These are phyloP conservation scores for Phaeosphaeria sp. DNA, from an alignment of 2,329 filamentous ascomycete species.

Conservation along the genomic window DNA sequence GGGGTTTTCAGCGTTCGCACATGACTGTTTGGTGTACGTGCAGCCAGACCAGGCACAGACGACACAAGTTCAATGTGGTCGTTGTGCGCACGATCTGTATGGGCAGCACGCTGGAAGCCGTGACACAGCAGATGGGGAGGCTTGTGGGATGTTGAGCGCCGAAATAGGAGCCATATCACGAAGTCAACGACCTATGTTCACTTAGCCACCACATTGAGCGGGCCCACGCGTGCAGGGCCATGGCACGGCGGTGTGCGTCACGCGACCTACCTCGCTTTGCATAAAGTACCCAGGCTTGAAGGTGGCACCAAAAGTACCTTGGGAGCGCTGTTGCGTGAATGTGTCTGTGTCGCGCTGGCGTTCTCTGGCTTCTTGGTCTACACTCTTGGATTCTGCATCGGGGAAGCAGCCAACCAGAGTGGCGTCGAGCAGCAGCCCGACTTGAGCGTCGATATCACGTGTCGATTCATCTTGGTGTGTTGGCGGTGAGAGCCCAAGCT, in stretches of 20 bases:
- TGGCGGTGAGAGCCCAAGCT: constrained; percentile 28
- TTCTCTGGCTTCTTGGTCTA: constrained; percentile 54
- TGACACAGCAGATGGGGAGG: constrained; percentile 82
- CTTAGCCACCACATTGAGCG: constrained; percentile 16
- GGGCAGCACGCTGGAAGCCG: constrained; percentile 69
- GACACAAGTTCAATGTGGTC: constrained; percentile 44
- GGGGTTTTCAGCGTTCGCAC: constrained; percentile 70
- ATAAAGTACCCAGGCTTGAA: constrained; percentile 42
- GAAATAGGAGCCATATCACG: constrained; percentile 77
- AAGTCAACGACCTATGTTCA: constrained; percentile 56
- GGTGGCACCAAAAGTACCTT: constrained; percentile 35
- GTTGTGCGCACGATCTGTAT: constrained; percentile 29
- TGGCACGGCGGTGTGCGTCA: background rate
- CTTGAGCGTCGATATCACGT: constrained; percentile 33
- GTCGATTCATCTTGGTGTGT: constrained; percentile 46
- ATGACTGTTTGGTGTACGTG: constrained; percentile 71
- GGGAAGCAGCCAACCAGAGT: constrained; percentile 65
- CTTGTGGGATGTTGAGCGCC: constrained; percentile 58
- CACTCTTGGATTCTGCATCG: constrained; percentile 50
- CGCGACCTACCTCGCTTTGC: constrained; percentile 53
- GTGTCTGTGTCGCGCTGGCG: constrained; percentile 49
- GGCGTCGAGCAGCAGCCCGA: constrained; percentile 70
- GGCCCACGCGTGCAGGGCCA: background rate
- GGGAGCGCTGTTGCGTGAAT: constrained; percentile 54
- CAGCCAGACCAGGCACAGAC: constrained; percentile 71